A percentile compares a stretch with the other conserved stretches of the same genome.
phyloP scores from a whole-genome alignment of 23 red algal genomes.

The Chondrus crispus region DNA sequence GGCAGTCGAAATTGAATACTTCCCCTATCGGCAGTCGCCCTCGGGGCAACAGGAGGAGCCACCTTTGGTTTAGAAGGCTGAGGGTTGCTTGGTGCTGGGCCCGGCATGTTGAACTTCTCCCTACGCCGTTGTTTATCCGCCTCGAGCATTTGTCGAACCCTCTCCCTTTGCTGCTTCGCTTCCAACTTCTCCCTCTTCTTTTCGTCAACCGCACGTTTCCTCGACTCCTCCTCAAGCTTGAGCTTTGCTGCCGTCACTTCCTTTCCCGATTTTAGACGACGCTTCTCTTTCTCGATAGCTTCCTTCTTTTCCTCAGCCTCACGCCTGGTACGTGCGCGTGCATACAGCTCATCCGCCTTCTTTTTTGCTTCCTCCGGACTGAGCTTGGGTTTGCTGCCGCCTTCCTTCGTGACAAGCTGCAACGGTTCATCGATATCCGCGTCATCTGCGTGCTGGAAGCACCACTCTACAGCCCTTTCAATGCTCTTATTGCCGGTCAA shows the following conservation, averaged over 20 bases:
- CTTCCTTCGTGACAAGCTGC: constrained; percentile 55
- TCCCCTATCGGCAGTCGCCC: constrained; percentile 2
- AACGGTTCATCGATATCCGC: constrained; percentile 77
- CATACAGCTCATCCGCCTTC: constrained; percentile 53
- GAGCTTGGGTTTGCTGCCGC: constrained; percentile 41
- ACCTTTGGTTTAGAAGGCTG: neutral
- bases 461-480: constrained; percentile 84
- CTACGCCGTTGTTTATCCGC: constrained; percentile 69
- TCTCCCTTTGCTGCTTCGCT: constrained; percentile 49
- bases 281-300: constrained; percentile 79
- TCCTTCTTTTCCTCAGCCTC: constrained; percentile 84
- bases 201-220: constrained; percentile 64
- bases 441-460: constrained; percentile 92
- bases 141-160: constrained; percentile 73
- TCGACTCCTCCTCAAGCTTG: constrained; percentile 62
- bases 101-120: constrained; percentile 48
- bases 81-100: neutral
- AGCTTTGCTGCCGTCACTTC: constrained; percentile 60
- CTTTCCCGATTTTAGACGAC: constrained; percentile 68
- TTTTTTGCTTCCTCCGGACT: constrained; percentile 68
- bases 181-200: constrained; percentile 66
- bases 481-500: constrained; percentile 74
- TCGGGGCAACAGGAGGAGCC: neutral
- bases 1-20: constrained; percentile 89
- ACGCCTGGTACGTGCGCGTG: constrained; percentile 65